Percentiles rank a stretch among this genome's conserved stretches.
phyloP scores from a whole-genome alignment of 768 basidiomycete genomes.

The Filobasidium wieringae region DNA sequence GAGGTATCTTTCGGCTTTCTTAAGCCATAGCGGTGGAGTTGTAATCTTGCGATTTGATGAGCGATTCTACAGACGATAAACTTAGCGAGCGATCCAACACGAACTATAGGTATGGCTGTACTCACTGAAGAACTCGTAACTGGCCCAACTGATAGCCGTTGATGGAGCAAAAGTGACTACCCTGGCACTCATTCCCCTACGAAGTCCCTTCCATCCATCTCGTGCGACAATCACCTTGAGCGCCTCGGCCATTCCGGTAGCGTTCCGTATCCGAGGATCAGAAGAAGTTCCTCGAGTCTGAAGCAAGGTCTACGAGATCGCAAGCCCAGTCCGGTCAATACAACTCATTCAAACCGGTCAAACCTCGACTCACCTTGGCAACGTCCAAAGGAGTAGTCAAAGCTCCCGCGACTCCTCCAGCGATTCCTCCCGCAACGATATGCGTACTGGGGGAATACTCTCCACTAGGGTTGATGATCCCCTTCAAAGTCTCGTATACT shows the following conservation, averaged over 20 bases:
- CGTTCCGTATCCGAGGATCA: slow-evolving; percentile 71
- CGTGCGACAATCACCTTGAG: slow-evolving; percentile 73
- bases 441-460: slow-evolving; percentile 89
- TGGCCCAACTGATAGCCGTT: slow-evolving; percentile 93
- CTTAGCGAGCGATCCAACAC: background rate
- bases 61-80: background rate
- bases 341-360: background rate
- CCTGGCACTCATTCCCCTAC: slow-evolving; percentile 75
- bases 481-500: slow-evolving; percentile 87
- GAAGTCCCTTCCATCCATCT: slow-evolving; percentile 76
- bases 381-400: slow-evolving; percentile 96
- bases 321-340: background rate
- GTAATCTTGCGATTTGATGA: slow-evolving; percentile 2
- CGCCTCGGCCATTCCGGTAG: slow-evolving; percentile 75
- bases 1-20: background rate
- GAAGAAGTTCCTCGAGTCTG: slow-evolving; percentile 87
- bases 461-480: slow-evolving; percentile 66
- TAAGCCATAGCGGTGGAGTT: background rate
- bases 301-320: slow-evolving; percentile 53
- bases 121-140: slow-evolving; percentile 97
- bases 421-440: slow-evolving; percentile 78
- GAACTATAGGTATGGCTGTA: slow-evolving; percentile 23
- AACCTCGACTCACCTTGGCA: slow-evolving; percentile 50
- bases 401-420: slow-evolving; percentile 87
- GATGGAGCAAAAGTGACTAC: slow-evolving; percentile 92